phyloP scores from a whole-genome alignment of 2,329 filamentous ascomycete species.

The Bertia moriformis region DNA sequence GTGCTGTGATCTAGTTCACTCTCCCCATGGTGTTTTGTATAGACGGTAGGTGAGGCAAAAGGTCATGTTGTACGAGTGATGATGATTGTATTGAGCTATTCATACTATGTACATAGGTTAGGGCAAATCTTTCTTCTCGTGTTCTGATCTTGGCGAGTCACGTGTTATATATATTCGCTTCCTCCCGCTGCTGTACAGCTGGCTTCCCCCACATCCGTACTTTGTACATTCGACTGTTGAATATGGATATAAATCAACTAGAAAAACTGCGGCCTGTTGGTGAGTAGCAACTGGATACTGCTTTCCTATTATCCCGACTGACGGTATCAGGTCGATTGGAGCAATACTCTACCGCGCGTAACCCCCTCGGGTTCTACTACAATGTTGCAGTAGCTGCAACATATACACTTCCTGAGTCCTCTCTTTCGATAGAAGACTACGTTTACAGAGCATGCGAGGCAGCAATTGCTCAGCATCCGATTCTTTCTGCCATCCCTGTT shows the following conservation, averaged over 20 bases:
- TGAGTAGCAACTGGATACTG: neutral
- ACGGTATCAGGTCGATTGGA: slow-evolving; percentile 27
- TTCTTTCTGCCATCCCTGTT: slow-evolving; percentile 23
- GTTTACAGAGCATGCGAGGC: slow-evolving; percentile 17
- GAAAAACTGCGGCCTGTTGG: neutral
- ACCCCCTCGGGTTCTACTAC: slow-evolving; percentile 24
- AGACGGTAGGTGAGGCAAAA: too few species aligned
- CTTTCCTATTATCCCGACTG: neutral
- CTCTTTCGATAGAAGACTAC: slow-evolving; percentile 11
- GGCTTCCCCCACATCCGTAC: too few species aligned
- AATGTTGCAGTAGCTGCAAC: slow-evolving; percentile 24
- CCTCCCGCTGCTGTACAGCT: too few species aligned
- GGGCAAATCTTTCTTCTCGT: too few species aligned
- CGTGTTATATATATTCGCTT: too few species aligned
- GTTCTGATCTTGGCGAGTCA: too few species aligned
- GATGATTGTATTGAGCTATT: too few species aligned
- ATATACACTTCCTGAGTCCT: slow-evolving; percentile 14
- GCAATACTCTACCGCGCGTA: slow-evolving; percentile 24
- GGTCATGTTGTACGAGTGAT: too few species aligned
- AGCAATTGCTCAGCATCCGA: slow-evolving; percentile 22
- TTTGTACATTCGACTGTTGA: neutral
- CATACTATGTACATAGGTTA: too few species aligned
- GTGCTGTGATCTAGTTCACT: too few species aligned
- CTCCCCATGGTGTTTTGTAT: too few species aligned
- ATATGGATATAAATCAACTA: neutral